These are phyloP conservation scores for Ganoderma resinaceum DNA, from an alignment of 1,284 basidiomycete species.

Conservation along the genomic window DNA sequence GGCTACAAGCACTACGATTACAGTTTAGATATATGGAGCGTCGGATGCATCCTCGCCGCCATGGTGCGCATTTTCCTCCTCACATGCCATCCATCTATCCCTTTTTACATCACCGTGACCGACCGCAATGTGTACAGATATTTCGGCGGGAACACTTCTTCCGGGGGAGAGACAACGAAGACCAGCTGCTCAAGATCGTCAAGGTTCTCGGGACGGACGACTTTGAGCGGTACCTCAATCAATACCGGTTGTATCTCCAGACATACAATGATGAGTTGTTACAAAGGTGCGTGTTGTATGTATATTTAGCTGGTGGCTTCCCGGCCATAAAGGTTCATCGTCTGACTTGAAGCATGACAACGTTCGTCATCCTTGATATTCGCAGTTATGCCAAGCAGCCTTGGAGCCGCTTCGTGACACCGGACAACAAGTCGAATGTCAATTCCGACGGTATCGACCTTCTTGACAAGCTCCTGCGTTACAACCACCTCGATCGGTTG, in stretches of 20 bases:
- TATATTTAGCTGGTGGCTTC: neutral
- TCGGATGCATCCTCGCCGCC: slow-evolving; percentile 89
- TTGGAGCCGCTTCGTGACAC: slow-evolving; percentile 75
- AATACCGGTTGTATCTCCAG: slow-evolving; percentile 81
- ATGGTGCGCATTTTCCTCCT: slow-evolving; percentile 60
- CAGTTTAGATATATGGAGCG: slow-evolving; percentile 86
- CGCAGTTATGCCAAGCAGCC: slow-evolving; percentile 75
- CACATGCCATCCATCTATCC: neutral
- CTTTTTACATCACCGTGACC: neutral
- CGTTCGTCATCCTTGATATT: slow-evolving; percentile 7
- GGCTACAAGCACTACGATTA: slow-evolving; percentile 91
- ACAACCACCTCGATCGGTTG: slow-evolving; percentile 85
- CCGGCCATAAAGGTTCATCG: neutral
- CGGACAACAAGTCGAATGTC: slow-evolving; percentile 79
- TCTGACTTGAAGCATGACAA: slow-evolving; percentile 6
- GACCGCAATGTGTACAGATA: slow-evolving; percentile 51
- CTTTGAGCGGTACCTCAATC: slow-evolving; percentile 75
- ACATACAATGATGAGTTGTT: slow-evolving; percentile 73
- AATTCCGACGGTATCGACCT: slow-evolving; percentile 82
- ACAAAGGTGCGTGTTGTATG: slow-evolving; percentile 51
- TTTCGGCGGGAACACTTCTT: slow-evolving; percentile 93
- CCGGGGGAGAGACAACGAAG: slow-evolving; percentile 89
- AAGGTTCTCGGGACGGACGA: slow-evolving; percentile 89
- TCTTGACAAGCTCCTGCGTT: slow-evolving; percentile 83
- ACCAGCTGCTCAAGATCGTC: slow-evolving; percentile 89